Evolutionary conservation across 768 basidiomycete species (phyloP), one percentile per base, ranked within the genome.

Genomic region (Suillus americanus): DNA sequence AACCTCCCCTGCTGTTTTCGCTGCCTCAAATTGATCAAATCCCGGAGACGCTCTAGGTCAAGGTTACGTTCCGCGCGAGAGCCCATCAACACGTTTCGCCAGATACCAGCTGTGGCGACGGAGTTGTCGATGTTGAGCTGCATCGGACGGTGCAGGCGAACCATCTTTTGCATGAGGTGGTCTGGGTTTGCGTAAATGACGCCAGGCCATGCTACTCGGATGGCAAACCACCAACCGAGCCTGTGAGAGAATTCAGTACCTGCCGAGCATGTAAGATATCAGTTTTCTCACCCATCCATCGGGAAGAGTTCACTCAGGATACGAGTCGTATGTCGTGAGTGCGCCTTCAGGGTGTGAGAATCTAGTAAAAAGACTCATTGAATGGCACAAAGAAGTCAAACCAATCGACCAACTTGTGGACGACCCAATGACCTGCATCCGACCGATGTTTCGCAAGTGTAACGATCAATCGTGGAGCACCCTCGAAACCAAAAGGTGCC

Each of bases 161-260:
- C 91, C 89, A 94, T 94, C 81, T 93, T 93, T 77, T 95, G 93
- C 79, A 92, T 88, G 40, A 95, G 86, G 70, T 92, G 89, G 72
- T 95, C 93, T 0, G 93, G 92, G 73, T 86, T 90, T 3, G 92
- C 93, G 72, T 94, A 94, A 62, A 89, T 88, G 0, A 89, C 86
- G 64, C 89, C 89, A 1, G 93, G 92, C 92, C 92, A 95, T 30
- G 93, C 93, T 65, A 94, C 86, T 61, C 92, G 90, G 70, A 95
- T 94, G 16, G 93, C 93, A 72, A 95, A 95, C 93, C 93, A 95
- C 93, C 93, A 95, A 54, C 92, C 93, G 86, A 53, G 93, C 93
- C 92, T 94, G 69, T 43, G 48, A 30, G 20, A 60, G 60, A 60
- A 57, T 61, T 68, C 37, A 66, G 48, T 43, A 61, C 3, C 48